phyloP scores from a whole-genome alignment of 345 rosid genomes.

The Toxicodendron radicans region DNA sequence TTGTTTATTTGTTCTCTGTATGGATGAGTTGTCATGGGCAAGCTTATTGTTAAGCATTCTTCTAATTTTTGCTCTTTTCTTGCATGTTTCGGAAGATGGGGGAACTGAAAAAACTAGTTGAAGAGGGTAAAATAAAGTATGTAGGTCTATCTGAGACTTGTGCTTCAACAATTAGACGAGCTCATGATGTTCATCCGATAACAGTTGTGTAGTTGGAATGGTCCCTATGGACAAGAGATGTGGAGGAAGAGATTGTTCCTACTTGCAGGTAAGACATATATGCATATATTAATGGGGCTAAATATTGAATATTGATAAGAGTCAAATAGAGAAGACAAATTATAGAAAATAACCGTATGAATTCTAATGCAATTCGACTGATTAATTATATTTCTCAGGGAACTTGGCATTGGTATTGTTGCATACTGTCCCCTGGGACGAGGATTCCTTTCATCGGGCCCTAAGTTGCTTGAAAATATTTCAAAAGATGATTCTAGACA shows the following conservation, averaged over 20 bases:
- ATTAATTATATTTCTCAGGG: neutral
- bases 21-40: neutral
- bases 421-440: neutral
- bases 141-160: slow-evolving; percentile 71
- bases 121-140: slow-evolving; percentile 72
- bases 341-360: no score
- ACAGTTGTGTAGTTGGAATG: slow-evolving; percentile 70
- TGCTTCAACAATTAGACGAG: slow-evolving; percentile 72
- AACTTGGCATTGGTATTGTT: neutral
- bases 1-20: neutral
- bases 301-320: neutral
- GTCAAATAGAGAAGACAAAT: slow-evolving; percentile 12
- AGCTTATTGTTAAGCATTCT: neutral
- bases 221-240: slow-evolving; percentile 80
- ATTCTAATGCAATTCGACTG: neutral
- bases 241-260: slow-evolving; percentile 65
- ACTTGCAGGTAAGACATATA: no score
- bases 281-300: no score
- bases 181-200: slow-evolving; percentile 71
- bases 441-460: neutral
- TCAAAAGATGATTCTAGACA: neutral
- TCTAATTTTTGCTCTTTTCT: neutral
- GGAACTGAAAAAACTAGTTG: slow-evolving; percentile 67
- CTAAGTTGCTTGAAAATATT: neutral
- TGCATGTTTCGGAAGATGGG: slow-evolving; percentile 34